Percentiles rank a stretch among this genome's conserved stretches.
Conservation (phyloP, 2,329 filamentous ascomycete species). For the Alternaria hordeiaustralica region DNA sequence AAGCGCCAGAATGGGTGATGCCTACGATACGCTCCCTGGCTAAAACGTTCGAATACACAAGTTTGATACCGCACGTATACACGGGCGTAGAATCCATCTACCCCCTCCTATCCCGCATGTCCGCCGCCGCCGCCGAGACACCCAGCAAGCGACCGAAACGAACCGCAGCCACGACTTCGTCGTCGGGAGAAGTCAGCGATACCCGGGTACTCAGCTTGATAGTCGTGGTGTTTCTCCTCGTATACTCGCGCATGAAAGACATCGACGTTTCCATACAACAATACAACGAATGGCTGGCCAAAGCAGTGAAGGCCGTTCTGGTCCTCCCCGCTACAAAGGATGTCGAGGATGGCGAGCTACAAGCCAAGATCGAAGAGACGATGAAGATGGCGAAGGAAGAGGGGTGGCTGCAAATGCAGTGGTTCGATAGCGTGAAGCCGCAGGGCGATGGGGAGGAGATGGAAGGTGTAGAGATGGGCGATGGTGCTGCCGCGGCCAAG, state of each 20-base stretch:
- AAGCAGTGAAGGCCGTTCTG: constrained; percentile 59
- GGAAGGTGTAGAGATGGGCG: constrained; percentile 33
- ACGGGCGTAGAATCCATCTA: constrained; percentile 71
- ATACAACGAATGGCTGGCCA: constrained; percentile 42
- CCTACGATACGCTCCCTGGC: constrained; percentile 72
- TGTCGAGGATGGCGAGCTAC: constrained; percentile 53
- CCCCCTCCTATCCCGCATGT: constrained; percentile 42
- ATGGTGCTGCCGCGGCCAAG: constrained; percentile 30
- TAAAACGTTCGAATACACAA: constrained; percentile 64
- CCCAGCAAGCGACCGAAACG: constrained; percentile 58
- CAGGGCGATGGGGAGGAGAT: constrained; percentile 29
- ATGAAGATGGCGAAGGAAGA: constrained; percentile 43
- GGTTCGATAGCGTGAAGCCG: constrained; percentile 62
- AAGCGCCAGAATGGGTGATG: constrained; percentile 66
- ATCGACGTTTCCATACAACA: constrained; percentile 38
- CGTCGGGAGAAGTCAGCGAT: constrained; percentile 23
- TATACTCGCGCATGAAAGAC: constrained; percentile 55
- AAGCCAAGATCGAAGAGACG: constrained; percentile 42
- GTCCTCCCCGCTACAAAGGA: constrained; percentile 59
- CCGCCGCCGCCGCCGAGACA: constrained; percentile 38
- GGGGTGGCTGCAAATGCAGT: constrained; percentile 60
- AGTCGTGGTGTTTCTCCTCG: constrained; percentile 67
- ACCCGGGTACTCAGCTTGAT: constrained; percentile 55
- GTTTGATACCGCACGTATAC: constrained; percentile 73
- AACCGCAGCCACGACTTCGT: constrained; percentile 29